phyloP scores from a whole-genome alignment of 2,329 filamentous ascomycete genomes.

The Eurotiales sp. region DNA sequence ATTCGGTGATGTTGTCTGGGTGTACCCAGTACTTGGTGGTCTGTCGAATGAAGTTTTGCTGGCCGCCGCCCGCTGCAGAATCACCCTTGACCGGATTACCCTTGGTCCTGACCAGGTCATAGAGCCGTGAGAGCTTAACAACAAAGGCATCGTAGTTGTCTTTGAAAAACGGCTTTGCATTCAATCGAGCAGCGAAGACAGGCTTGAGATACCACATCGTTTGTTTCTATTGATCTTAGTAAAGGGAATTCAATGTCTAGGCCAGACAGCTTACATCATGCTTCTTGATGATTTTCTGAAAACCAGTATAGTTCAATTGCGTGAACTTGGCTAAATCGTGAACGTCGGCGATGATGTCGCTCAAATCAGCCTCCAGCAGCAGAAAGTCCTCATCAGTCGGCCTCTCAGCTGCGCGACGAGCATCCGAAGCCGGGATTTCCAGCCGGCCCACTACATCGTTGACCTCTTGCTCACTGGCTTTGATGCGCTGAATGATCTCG shows the following conservation, averaged over 20 bases:
- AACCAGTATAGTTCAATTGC: constrained; percentile 96
- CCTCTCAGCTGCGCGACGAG: constrained; percentile 25
- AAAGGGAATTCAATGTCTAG: too few species aligned
- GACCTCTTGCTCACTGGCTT: constrained; percentile 83
- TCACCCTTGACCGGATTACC: constrained; percentile 92
- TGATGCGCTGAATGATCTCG: constrained; percentile 89
- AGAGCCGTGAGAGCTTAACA: constrained; percentile 89
- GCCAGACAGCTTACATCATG: constrained; percentile 72
- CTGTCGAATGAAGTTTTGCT: constrained; percentile 93
- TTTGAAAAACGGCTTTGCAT: constrained; percentile 97
- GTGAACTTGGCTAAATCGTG: constrained; percentile 98
- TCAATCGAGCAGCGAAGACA: constrained; percentile 90
- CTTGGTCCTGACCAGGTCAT: constrained; percentile 88
- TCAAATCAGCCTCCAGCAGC: constrained; percentile 87
- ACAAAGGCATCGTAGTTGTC: constrained; percentile 98
- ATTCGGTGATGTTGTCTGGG: constrained; percentile 93
- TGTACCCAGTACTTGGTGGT: constrained; percentile 99
- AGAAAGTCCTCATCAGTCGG: constrained; percentile 90
- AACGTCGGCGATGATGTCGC: constrained; percentile 97
- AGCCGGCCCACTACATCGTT: constrained; percentile 76
- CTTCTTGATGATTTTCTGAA: constrained; percentile 99
- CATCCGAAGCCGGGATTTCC: constrained; percentile 49
- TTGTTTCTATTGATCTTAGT: constrained; percentile 86
- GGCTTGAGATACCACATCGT: constrained; percentile 90
- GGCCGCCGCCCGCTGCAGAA: constrained; percentile 80